Conservation (phyloP, 331 rosid genomes). For the Pyracantha coccinea region DNA sequence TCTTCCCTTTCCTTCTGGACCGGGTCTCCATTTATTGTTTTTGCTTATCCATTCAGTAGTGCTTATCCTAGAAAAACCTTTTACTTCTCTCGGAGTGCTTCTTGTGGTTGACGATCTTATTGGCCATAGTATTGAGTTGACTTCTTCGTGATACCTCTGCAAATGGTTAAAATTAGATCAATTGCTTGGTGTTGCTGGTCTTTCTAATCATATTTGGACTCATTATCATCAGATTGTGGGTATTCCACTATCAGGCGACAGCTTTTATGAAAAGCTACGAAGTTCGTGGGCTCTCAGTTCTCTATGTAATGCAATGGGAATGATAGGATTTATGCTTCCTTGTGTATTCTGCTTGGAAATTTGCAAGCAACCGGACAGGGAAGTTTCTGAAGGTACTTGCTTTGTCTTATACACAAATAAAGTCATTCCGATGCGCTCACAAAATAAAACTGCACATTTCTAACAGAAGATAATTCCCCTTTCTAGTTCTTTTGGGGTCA, state of each 20-base stretch:
- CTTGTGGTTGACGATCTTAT: neutral
- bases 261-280: slow-evolving; percentile 4
- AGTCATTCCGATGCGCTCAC: neutral
- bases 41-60: neutral
- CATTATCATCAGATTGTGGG: slow-evolving; percentile 20
- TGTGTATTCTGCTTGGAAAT: slow-evolving; percentile 7
- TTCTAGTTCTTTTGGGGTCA: neutral
- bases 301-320: slow-evolving; percentile 5
- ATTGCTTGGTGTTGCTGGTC: neutral
- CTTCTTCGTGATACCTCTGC: neutral
- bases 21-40: neutral
- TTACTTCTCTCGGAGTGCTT: neutral
- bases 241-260: slow-evolving; percentile 8
- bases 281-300: slow-evolving; percentile 4
- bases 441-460: neutral
- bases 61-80: neutral
- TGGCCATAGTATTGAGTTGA: neutral
- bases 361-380: neutral
- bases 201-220: slow-evolving; percentile 18
- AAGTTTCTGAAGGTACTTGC: slow-evolving; percentile 11
- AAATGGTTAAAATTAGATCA: slow-evolving; percentile 2
- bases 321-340: slow-evolving; percentile 3
- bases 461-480: neutral
- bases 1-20: neutral
- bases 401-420: neutral